Base-by-base conservation (phyloP, 2,329 filamentous ascomycete genomes). In the Pseudomassariella vexata region DNA sequence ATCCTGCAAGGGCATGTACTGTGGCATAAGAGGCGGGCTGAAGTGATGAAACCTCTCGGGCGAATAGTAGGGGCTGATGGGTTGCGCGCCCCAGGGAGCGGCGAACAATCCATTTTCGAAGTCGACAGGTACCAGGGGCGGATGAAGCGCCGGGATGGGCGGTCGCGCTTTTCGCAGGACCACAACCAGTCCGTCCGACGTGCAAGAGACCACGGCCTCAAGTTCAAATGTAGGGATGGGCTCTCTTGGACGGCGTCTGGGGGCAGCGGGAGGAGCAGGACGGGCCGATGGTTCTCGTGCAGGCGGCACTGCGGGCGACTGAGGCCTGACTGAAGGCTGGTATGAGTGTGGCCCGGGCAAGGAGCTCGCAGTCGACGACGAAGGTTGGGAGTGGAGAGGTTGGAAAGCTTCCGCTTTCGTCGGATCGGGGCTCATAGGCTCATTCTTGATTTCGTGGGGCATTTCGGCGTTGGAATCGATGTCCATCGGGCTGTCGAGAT, bases 201-300 rank as follows among this genome's bases (percentile, higher is more conserved):
- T 87, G 58, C 87, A 94, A 1, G 87, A 94, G 5, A 94, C 80
- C n/a, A 94, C 85, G 3, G 86, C 87, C 59, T 94, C 87, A 4
- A 94, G 64, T 58, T 94, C 85, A 31, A 87, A 67, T 2, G 69
- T 66, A 3, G 58, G 58, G 6, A 62, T 51, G 1, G 47, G 45
- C 18, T 53, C 50, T 10, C 50, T 46, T 21, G 41, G 45, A 10
- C 49, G 42, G 14, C 29, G 34, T 24, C 42, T 39, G 24, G 32
- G 34, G 10, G 57, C 59, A 14, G 37, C 44, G 25, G 8, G 22
- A 41, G 44, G 35, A 30, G 22, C 37, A 14, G 18, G 28, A 15
- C 18, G 22, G 12, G 24, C 36, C 30, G 15, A 26, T 14, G 17
- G 23, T 19, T 31, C 35, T 9, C 35, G 8, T 30, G 30, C 19